Evolutionary conservation across 2,329 filamentous ascomycete species (phyloP).

Genomic region (Diaporthe vaccinii): DNA sequence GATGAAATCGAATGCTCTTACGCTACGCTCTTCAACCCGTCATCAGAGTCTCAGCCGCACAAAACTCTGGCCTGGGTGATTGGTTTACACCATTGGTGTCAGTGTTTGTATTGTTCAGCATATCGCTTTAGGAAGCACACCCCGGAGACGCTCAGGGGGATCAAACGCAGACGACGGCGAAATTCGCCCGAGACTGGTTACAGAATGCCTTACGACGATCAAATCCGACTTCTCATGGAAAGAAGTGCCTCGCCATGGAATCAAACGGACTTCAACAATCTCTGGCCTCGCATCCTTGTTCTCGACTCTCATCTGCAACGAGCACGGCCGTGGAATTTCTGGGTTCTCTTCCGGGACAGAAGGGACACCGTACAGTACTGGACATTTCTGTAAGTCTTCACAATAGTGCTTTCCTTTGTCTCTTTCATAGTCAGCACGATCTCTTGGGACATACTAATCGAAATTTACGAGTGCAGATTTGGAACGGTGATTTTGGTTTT

Average conservation of each 20-base stretch:
- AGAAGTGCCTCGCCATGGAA: not conserved
- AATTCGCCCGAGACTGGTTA: not conserved
- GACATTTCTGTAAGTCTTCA: not conserved
- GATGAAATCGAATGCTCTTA: not conserved
- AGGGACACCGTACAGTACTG: not conserved
- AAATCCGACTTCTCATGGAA: not conserved
- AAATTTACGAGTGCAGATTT: not conserved
- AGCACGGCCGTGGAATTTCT: slow-evolving; percentile 15
- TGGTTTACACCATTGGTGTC: not conserved
- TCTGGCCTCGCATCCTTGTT: not conserved
- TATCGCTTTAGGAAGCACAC: not conserved
- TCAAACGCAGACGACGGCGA: not conserved
- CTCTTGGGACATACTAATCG: not conserved
- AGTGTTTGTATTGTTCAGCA: not conserved
- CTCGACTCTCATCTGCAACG: not conserved
- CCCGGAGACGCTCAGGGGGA: not conserved
- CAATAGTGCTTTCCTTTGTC: not conserved
- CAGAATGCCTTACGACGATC: not conserved
- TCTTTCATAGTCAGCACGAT: too few species aligned
- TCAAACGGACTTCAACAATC: not conserved
- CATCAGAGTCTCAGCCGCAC: not conserved
- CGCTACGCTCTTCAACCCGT: not conserved
- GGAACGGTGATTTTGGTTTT: not conserved
- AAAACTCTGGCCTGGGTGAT: not conserved
- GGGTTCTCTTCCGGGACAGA: not conserved